Conservation (phyloP, 2,329 filamentous ascomycete genomes). For the Alternaria novae-zelandiae region DNA sequence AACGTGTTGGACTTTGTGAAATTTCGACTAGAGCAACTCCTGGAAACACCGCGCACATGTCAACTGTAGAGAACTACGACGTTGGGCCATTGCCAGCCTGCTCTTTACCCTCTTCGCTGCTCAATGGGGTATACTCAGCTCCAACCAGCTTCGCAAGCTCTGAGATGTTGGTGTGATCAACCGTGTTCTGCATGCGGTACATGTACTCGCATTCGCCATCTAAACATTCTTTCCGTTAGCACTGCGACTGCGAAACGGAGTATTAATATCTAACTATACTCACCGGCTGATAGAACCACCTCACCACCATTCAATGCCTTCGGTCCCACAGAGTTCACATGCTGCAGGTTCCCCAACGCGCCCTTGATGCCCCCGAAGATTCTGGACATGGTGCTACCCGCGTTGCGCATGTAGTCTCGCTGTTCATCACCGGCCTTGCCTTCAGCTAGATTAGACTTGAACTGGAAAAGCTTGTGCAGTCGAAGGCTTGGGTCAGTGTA, state of each 20-base stretch:
- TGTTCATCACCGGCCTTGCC: conserved; percentile 16
- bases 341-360: conserved; percentile 22
- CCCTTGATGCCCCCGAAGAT: conserved; percentile 27
- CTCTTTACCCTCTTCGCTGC: neutral
- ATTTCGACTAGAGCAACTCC: neutral
- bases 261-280: too few species aligned
- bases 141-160: conserved; percentile 19
- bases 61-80: neutral
- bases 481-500: conserved; percentile 30
- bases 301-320: conserved; percentile 34
- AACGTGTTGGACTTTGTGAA: neutral
- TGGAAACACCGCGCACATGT: neutral
- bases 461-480: conserved; percentile 28
- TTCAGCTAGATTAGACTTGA: conserved; percentile 26
- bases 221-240: neutral
- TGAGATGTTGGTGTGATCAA: conserved; percentile 28
- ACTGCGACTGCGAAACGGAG: neutral
- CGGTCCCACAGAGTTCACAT: conserved; percentile 27
- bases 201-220: conserved; percentile 32
- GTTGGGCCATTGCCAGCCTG: neutral
- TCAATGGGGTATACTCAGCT: neutral
- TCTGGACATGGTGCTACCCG: conserved; percentile 17
- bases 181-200: conserved; percentile 36
- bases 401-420: conserved; percentile 32
- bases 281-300: conserved; percentile 25